Evolutionary conservation across 2,329 filamentous ascomycete species (phyloP), one percentile per base, ranked within the genome.

Genomic region (Aspergillus hortae): DNA sequence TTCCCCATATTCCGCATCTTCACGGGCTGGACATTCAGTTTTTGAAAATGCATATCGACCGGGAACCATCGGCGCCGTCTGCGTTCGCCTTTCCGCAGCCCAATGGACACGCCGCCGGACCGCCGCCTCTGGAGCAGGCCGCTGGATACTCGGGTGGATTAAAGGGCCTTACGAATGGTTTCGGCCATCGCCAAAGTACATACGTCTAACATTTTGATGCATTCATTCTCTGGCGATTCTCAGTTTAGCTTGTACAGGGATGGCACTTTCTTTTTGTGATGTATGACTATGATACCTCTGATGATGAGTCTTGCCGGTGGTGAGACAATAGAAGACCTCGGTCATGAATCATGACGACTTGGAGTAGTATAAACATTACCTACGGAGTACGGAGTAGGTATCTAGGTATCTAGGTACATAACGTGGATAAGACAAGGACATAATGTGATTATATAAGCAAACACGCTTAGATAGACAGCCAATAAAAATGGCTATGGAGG

Each of bases 1-100:
- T 77, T 44, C 74, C 75, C 23, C 74, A 75, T 54, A 69, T 77
- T 55, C 72, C 73, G 30, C 76, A 79, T 61, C 70, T 79, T 15
- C 65, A 74, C 32, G 73, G 69, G 4, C 58, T 77, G 32, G 61
- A 70, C 36, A 64, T 75, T 32, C 65, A 71, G 33, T 65, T 72
- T 27, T 52, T 69, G 36, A 65, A 62, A 54, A 75, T 75, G 71
- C 71, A 74, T 50, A 67, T 75, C 45, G 69, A 72, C 45, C 61
- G 61, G 19, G 71, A 74, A 53, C 69, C 71, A 19, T 35, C 56
- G 30, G 46, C 58, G 40, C 33, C 52, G 21, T 54, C 58, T 14
- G 35, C 46, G 38, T 50, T 52, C 35, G 53, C 56, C 25, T 54
- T 56, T 40, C 53, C 56, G 49, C 64, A 67, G 46, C 51, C 63